These are phyloP conservation scores for Tetrapisispora fleetii DNA, from an alignment of 805 yeast genomes.

Conservation along the genomic window DNA sequence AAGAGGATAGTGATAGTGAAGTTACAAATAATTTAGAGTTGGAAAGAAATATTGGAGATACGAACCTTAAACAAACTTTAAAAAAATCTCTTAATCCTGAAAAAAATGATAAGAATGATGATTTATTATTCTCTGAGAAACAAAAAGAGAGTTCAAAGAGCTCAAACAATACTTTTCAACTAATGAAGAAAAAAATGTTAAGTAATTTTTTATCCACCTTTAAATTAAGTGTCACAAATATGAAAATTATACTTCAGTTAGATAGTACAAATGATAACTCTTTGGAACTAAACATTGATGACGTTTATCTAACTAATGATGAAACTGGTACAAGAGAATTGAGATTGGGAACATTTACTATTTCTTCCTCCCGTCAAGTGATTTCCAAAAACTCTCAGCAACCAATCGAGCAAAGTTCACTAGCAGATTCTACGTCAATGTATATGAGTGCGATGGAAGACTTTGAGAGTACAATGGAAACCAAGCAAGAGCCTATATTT, in stretches of 20 bases:
- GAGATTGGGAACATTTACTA: slow-evolving; percentile 2
- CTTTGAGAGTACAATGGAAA: slow-evolving; percentile 22
- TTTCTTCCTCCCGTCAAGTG: slow-evolving; percentile 1
- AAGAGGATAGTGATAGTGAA: slow-evolving; percentile 11
- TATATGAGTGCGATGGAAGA: slow-evolving; percentile 76
- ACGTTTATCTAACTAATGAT: slow-evolving; percentile 3
- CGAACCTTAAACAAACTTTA: not conserved
- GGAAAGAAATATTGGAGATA: not conserved
- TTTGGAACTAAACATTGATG: slow-evolving; percentile 29
- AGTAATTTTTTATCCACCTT: slow-evolving; percentile 59
- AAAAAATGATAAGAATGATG: not conserved
- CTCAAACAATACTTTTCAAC: slow-evolving; percentile 33
- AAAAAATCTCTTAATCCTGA: not conserved
- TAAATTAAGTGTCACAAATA: slow-evolving; percentile 38
- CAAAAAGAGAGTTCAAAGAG: slow-evolving; percentile 8
- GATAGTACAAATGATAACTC: slow-evolving; percentile 24
- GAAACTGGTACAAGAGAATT: not conserved
- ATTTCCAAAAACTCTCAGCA: not conserved
- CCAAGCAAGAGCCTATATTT: not conserved
- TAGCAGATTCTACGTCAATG: slow-evolving; percentile 40
- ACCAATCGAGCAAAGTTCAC: not conserved
- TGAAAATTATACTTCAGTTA: slow-evolving; percentile 40
- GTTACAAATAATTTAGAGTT: not conserved
- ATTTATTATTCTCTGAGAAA: slow-evolving; percentile 1
- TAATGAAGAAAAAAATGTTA: slow-evolving; percentile 52